These are phyloP conservation scores for Leccinellum rugosiceps DNA, from an alignment of 768 basidiomycete species.

Conservation along the genomic window DNA sequence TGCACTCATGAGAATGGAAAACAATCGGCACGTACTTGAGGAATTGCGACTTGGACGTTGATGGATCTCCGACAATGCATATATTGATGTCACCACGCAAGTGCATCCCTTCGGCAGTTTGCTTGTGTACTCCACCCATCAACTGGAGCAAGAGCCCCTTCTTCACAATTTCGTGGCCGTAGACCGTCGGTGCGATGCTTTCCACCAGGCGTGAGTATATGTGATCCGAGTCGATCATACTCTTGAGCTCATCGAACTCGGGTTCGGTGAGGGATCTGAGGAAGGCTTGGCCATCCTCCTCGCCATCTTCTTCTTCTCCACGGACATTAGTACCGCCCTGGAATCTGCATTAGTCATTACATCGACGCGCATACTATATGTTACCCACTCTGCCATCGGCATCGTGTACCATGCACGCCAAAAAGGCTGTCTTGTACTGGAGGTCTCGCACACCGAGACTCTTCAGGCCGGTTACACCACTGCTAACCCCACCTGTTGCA, in stretches of 20 bases:
- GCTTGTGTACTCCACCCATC: slow-evolving; percentile 98
- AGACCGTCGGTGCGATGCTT: slow-evolving; percentile 96
- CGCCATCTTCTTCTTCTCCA: slow-evolving; percentile 80
- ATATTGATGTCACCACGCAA: slow-evolving; percentile 99
- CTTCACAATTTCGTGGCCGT: slow-evolving; percentile 98
- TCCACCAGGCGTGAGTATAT: slow-evolving; percentile 93
- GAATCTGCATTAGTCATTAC: not conserved
- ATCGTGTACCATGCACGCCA: slow-evolving; percentile 96
- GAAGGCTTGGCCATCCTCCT: slow-evolving; percentile 79
- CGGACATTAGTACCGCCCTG: slow-evolving; percentile 86
- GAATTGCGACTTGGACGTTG: slow-evolving; percentile 98
- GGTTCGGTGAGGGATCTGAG: slow-evolving; percentile 86
- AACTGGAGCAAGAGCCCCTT: slow-evolving; percentile 94
- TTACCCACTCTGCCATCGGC: slow-evolving; percentile 79
- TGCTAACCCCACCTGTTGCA: slow-evolving; percentile 60
- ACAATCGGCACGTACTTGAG: slow-evolving; percentile 68
- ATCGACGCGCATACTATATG: not conserved
- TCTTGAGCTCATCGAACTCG: slow-evolving; percentile 91
- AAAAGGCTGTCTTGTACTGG: slow-evolving; percentile 97
- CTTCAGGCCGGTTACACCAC: slow-evolving; percentile 92
- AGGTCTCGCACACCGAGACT: slow-evolving; percentile 91
- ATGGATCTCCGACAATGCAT: slow-evolving; percentile 96
- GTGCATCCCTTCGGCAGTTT: slow-evolving; percentile 94
- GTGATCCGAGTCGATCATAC: slow-evolving; percentile 92
- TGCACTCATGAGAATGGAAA: not conserved